Base-by-base conservation (phyloP, 768 basidiomycete genomes). In the Ramaria sp. region DNA sequence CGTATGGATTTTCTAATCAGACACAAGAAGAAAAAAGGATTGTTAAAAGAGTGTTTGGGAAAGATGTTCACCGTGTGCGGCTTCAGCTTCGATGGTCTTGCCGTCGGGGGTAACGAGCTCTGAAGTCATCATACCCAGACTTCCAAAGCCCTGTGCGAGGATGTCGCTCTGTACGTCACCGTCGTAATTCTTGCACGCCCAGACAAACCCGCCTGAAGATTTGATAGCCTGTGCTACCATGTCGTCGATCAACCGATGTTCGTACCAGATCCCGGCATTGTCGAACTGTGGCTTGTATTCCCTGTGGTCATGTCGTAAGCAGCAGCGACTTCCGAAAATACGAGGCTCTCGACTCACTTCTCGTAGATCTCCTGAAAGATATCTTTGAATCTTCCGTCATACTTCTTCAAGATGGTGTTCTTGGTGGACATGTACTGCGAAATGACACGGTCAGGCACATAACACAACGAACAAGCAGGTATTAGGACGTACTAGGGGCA, bases 181-280 rank as follows among this genome's bases (percentile, higher is more conserved):
- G 61, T 74, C 73, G 67, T 74, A 74, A 69, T 81, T 81, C 73
- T 83, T 83, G 66, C 79, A 78, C 8, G 81, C 81, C 80, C 81
- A 81, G 12, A 84, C 79, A 69, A 90, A 94, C 28, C 95, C 96
- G 45, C 96, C 96, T 0, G 84, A 80, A 13, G 91, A 94, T 73
- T 99, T 99, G 81, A 98, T 82, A 38, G 78, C 93, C 65, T 98
- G 95, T 5, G 96, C 96, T 48, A 98, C 94, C 94, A 97, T 96
- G 72, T 95, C 91, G 67, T 93, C 91, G 68, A 94, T 94, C 45
- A 95, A 81, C 32, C 96, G 88, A 71, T 99, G 96, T 72, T 98
- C 96, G 66, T 92, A 92, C 73, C 87, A 90, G 61, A 89, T 84
- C 7, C 82, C 83, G 5, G 73, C 70, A 12, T 71, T 75, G 57